Evolutionary conservation across 768 basidiomycete species (phyloP), one percentile per base, ranked within the genome.

Genomic region (Gloeostereum incarnatum): DNA sequence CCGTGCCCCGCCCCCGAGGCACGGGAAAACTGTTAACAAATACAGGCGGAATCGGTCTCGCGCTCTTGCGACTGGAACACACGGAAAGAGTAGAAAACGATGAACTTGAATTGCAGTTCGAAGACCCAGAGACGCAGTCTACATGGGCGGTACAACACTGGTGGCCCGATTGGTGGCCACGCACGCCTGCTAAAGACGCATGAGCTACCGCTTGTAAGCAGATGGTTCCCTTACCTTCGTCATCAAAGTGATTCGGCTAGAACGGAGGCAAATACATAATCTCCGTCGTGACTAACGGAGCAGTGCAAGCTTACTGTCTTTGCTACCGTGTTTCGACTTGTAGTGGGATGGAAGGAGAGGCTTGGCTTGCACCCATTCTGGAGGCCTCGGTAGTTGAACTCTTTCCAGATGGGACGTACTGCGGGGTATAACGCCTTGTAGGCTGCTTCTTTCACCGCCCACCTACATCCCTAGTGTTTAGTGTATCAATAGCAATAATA

Each of bases 381-480:
- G 29, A 60, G 35, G 25, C 62, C 51, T 26, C 54, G 51, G 36
- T 70, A 85, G 5, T 70, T 69, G 42, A 90, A 55, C 18, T 89
- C 75, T 50, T 86, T 84, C 89, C 88, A 91, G 5, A 71, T 74
- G 13, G 83, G 75, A 22, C 50, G 61, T 29, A 69, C 51, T 14
- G 42, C 21, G 0, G 87, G 87, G 52, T 75, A 87, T 42, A 89
- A 51, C 0, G 88, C 89, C 52, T 92, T 92, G 62, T 90, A 92
- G 0, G 79, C 77, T 0, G 89, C 84, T 57, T 92, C 89, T 48
- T 92, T 92, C 14, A 84, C 71, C 22, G 75, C 66, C 85, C 86
- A 92, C 11, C 88, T 91, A 47, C 19, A 14, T 34, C 49, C 24
- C 35, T 45, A 14, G 17, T 18, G 10, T 22, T 11, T 16, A 29